phyloP scores from a whole-genome alignment of 2,329 filamentous ascomycete species.

The Tolypocladium pustulatum region DNA sequence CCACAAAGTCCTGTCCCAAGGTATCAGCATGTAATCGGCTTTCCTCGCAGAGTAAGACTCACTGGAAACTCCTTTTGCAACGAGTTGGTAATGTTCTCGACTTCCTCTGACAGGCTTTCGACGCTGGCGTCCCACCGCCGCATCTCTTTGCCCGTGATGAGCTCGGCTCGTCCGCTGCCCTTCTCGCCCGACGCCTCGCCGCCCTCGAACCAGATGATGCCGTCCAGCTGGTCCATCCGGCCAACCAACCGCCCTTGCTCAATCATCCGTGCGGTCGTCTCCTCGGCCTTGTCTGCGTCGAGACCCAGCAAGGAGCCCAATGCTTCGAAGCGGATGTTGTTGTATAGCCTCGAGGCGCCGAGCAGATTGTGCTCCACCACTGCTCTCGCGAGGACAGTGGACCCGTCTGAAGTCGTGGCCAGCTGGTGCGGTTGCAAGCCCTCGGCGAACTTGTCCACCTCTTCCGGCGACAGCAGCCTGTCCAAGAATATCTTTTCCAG shows the following conservation, averaged over 20 bases:
- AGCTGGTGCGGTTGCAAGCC: constrained; percentile 80
- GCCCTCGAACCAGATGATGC: constrained; percentile 75
- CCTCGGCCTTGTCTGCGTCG: constrained; percentile 71
- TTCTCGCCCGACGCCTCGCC: constrained; percentile 60
- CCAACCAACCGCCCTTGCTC: constrained; percentile 84
- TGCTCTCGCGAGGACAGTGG: constrained; percentile 84
- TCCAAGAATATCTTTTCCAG: constrained; percentile 97
- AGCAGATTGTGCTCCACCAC: constrained; percentile 95
- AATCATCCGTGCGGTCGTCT: constrained; percentile 89
- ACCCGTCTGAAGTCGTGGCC: constrained; percentile 79
- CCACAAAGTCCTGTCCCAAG: constrained; percentile 40
- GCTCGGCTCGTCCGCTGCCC: constrained; percentile 54
- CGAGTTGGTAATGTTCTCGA: constrained; percentile 74
- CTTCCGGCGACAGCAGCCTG: constrained; percentile 66
- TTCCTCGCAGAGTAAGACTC: constrained; percentile 5
- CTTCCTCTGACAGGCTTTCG: constrained; percentile 75
- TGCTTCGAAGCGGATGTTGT: constrained; percentile 65
- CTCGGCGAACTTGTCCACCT: constrained; percentile 77
- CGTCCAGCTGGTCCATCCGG: constrained; percentile 87
- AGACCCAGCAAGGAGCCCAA: constrained; percentile 71
- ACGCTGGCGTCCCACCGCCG: constrained; percentile 86
- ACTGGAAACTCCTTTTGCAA: constrained; percentile 73
- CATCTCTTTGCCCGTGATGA: constrained; percentile 58
- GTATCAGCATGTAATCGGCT: background rate
- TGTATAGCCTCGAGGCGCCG: constrained; percentile 69